phyloP scores from a whole-genome alignment of 78 protist species.

The Dictyostelium capitatum region DNA sequence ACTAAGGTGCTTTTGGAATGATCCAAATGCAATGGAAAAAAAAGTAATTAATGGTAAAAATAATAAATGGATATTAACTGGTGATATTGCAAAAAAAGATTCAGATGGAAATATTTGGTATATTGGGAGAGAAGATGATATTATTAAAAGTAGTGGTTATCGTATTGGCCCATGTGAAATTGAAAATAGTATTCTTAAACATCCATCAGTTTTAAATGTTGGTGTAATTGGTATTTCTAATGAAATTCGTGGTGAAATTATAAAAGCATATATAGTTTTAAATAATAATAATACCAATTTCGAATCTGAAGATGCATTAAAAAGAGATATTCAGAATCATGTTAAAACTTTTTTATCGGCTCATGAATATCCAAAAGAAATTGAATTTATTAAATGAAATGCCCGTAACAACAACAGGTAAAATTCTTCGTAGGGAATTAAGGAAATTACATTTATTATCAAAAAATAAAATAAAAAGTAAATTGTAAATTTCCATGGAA shows the following conservation, averaged over 20 bases:
- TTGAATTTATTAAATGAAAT: slow-evolving; percentile 36
- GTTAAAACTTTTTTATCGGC: slow-evolving; percentile 37
- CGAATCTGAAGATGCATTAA: too few species aligned
- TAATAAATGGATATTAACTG: slow-evolving; percentile 41
- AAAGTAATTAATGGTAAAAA: background rate
- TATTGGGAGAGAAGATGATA: slow-evolving; percentile 58
- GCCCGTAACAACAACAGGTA: slow-evolving; percentile 62
- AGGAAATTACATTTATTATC: slow-evolving; percentile 1
- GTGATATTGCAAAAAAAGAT: slow-evolving; percentile 36
- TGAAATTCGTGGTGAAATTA: slow-evolving; percentile 32
- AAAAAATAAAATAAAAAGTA: too few species aligned
- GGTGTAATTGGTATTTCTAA: slow-evolving; percentile 59
- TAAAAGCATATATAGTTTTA: slow-evolving; percentile 56
- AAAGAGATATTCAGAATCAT: slow-evolving; percentile 22
- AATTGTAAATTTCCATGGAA: too few species aligned
- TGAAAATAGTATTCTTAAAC: slow-evolving; percentile 24
- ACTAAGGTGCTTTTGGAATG: slow-evolving; percentile 15
- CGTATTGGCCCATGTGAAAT: slow-evolving; percentile 69
- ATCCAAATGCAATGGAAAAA: background rate
- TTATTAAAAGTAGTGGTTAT: slow-evolving; percentile 39
- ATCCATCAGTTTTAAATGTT: slow-evolving; percentile 1
- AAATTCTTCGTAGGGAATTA: slow-evolving; percentile 28
- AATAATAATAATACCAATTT: background rate
- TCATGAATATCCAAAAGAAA: slow-evolving; percentile 33
- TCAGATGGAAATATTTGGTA: slow-evolving; percentile 35